phyloP scores from a whole-genome alignment of 305 asterid genomes.

The Fraxinus platypoda region DNA sequence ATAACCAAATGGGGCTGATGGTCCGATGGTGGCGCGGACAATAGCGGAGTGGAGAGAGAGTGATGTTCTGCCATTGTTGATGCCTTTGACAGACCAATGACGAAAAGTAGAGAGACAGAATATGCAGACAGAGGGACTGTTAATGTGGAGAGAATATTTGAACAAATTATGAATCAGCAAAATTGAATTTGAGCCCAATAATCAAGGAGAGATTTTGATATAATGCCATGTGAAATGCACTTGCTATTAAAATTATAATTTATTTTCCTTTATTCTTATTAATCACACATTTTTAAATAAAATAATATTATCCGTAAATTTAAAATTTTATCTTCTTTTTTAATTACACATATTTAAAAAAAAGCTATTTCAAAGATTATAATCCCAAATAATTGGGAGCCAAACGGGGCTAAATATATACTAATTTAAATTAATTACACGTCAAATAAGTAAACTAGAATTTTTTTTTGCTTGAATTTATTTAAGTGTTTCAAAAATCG shows the following conservation, averaged over 20 bases:
- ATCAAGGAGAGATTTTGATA: background rate
- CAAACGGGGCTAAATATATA: too few species aligned
- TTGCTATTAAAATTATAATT: too few species aligned
- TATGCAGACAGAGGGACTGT: background rate
- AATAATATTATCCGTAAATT: too few species aligned
- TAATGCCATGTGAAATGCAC: background rate
- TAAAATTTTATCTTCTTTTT: too few species aligned
- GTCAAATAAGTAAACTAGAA: background rate
- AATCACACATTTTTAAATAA: too few species aligned
- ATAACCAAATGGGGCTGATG: slow-evolving; percentile 48
- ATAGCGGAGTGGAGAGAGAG: slow-evolving; percentile 63
- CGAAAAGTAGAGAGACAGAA: slow-evolving; percentile 15
- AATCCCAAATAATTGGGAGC: too few species aligned
- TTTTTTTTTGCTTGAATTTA: too few species aligned
- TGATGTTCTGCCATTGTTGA: slow-evolving; percentile 46
- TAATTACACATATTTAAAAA: too few species aligned
- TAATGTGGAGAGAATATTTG: background rate
- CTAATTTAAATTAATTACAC: background rate
- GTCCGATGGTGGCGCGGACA: slow-evolving; percentile 29
- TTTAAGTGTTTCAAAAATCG: too few species aligned
- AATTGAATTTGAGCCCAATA: background rate
- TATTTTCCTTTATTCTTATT: too few species aligned
- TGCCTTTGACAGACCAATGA: background rate
- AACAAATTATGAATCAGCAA: background rate
- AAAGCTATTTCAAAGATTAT: too few species aligned